phyloP scores from a whole-genome alignment of 2,329 filamentous ascomycete species.

The Dactylonectria estremocensis region DNA sequence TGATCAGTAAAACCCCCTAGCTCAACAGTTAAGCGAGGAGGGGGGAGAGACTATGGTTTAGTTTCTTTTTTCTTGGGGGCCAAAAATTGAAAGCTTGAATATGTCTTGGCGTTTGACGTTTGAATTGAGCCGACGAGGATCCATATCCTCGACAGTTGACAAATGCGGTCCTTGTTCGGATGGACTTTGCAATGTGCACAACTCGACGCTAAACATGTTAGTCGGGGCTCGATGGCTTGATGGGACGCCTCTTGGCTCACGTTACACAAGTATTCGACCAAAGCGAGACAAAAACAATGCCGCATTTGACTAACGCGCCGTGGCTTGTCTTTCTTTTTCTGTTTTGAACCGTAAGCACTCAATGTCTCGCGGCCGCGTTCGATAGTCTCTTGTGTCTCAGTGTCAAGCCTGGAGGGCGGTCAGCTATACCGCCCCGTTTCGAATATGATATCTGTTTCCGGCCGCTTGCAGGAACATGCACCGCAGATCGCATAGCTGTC shows the following conservation, averaged over 20 bases:
- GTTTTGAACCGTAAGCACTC: not conserved
- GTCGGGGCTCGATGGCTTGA: not conserved
- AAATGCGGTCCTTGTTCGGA: not conserved
- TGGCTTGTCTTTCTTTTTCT: not conserved
- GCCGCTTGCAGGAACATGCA: not conserved
- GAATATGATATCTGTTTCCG: not conserved
- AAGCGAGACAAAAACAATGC: not conserved
- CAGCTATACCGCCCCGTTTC: too few relatives aligned
- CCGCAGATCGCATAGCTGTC: not conserved
- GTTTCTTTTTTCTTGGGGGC: not conserved
- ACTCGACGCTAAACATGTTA: not conserved
- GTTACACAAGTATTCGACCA: not conserved
- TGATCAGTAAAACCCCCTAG: too few relatives aligned
- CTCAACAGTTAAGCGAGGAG: too few relatives aligned
- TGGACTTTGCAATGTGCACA: not conserved
- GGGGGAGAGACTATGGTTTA: not conserved
- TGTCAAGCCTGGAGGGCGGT: too few relatives aligned
- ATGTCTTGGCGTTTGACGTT: not conserved
- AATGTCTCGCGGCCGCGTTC: too few relatives aligned
- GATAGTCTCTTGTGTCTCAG: too few relatives aligned
- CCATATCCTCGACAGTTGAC: not conserved
- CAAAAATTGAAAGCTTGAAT: not conserved
- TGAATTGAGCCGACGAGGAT: not conserved
- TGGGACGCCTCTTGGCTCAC: not conserved
- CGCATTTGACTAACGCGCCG: not conserved